phyloP scores from a whole-genome alignment of 1,139 yeast genomes.

The Kluyveromyces sp. region DNA sequence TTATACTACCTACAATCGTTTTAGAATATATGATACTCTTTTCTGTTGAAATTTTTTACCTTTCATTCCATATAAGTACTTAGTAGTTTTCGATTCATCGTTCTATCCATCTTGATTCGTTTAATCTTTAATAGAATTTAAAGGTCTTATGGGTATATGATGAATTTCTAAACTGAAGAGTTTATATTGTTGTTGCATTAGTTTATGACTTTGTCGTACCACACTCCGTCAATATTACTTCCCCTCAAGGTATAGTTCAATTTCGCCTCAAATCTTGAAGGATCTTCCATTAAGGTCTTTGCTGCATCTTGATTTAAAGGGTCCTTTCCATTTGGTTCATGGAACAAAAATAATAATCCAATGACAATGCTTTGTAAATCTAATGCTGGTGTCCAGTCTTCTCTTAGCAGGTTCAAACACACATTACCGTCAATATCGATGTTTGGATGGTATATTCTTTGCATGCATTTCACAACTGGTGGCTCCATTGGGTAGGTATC shows the following conservation, averaged over 20 bases:
- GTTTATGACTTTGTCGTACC: conserved; percentile 1
- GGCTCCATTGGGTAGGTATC: conserved; percentile 87
- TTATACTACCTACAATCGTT: no score
- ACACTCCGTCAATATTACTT: conserved; percentile 42
- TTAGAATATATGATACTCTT: no score
- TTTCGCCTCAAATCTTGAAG: conserved; percentile 45
- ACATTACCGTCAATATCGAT: conserved; percentile 87
- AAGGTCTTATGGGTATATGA: no score
- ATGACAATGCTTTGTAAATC: conserved; percentile 74
- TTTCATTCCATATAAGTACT: no score
- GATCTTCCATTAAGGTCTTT: conserved; percentile 53
- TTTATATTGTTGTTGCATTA: background rate
- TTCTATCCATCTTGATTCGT: no score
- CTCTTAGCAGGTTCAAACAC: conserved; percentile 82
- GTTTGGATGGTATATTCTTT: conserved; percentile 86
- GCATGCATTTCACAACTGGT: conserved; percentile 69
- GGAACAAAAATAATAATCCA: conserved; percentile 76
- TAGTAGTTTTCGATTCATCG: no score
- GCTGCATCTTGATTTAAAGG: conserved; percentile 93
- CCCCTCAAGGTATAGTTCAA: conserved; percentile 71
- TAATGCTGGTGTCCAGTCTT: conserved; percentile 95
- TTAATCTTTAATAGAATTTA: no score
- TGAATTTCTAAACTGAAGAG: no score
- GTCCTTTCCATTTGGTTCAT: conserved; percentile 88
- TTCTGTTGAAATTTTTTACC: no score